Percentiles rank a stretch among this genome's conserved stretches.
phyloP scores from a whole-genome alignment of 768 basidiomycete species.

The Pluteus cervinus region DNA sequence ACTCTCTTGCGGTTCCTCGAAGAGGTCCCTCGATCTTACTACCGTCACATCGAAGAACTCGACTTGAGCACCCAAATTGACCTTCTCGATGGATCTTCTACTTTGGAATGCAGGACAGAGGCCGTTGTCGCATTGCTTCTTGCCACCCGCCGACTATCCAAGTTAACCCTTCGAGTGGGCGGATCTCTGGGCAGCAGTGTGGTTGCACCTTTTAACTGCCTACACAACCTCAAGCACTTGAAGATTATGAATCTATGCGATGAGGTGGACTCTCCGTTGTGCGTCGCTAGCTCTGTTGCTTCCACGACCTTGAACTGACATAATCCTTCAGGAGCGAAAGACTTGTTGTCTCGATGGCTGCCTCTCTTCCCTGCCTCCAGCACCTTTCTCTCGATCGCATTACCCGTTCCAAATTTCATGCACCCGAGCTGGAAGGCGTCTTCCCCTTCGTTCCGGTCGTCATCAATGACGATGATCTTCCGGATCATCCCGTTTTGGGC shows the following conservation, averaged over 20 bases:
- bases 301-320: slow-evolving; percentile 10
- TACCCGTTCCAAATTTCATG: slow-evolving; percentile 61
- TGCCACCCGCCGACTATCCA: slow-evolving; percentile 40
- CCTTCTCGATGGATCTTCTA: slow-evolving; percentile 4
- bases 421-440: slow-evolving; percentile 47
- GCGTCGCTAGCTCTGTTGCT: slow-evolving; percentile 15
- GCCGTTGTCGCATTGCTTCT: slow-evolving; percentile 44
- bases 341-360: slow-evolving; percentile 62
- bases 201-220: slow-evolving; percentile 40
- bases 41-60: slow-evolving; percentile 46
- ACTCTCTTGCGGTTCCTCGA: slow-evolving; percentile 46
- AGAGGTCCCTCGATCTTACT: slow-evolving; percentile 51
- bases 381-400: slow-evolving; percentile 57
- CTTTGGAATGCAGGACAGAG: slow-evolving; percentile 30
- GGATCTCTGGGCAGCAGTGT: slow-evolving; percentile 44
- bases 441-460: slow-evolving; percentile 59
- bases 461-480: slow-evolving; percentile 54
- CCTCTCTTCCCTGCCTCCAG: slow-evolving; percentile 47
- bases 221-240: slow-evolving; percentile 37
- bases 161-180: slow-evolving; percentile 40
- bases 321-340: slow-evolving; percentile 51
- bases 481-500: slow-evolving; percentile 46
- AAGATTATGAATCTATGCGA: slow-evolving; percentile 41
- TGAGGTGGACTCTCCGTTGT: slow-evolving; percentile 39
- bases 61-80: slow-evolving; percentile 33